Evolutionary conservation across 2,329 filamentous ascomycete species (phyloP).

Genomic region (Aspergillus sergii): DNA sequence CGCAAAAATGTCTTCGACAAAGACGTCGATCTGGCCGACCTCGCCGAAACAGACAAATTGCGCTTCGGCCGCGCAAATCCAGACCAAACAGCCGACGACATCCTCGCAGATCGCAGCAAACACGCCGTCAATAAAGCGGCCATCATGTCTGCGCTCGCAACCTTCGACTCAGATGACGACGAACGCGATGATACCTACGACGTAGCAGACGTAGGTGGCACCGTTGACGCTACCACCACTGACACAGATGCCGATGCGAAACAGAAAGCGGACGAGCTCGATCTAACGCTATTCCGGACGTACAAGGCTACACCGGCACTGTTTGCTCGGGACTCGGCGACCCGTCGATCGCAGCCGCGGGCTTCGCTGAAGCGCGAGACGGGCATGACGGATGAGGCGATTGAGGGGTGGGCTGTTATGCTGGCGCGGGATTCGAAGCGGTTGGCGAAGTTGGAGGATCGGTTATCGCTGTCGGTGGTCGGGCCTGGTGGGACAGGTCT

Average conservation of each 20-base stretch:
- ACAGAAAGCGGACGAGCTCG: slow-evolving; percentile 49
- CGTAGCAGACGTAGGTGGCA: slow-evolving; percentile 84
- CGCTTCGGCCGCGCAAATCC: slow-evolving; percentile 74
- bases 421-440: slow-evolving; percentile 71
- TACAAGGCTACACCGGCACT: slow-evolving; percentile 66
- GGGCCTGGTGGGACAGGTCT: slow-evolving; percentile 27
- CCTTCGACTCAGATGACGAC: slow-evolving; percentile 92
- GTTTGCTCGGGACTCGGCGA: slow-evolving; percentile 73
- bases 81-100: slow-evolving; percentile 68
- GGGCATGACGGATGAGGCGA: slow-evolving; percentile 87
- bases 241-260: slow-evolving; percentile 54
- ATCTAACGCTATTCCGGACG: slow-evolving; percentile 72
- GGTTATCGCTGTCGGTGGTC: slow-evolving; percentile 67
- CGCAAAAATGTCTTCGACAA: slow-evolving; percentile 78
- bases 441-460: slow-evolving; percentile 69
- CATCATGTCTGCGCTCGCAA: slow-evolving; percentile 82
- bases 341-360: slow-evolving; percentile 66
- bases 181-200: slow-evolving; percentile 98
- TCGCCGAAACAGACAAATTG: slow-evolving; percentile 71
- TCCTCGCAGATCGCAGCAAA: slow-evolving; percentile 65
- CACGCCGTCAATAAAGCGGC: slow-evolving; percentile 75
- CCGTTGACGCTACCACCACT: slow-evolving; percentile 65
- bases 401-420: slow-evolving; percentile 95
- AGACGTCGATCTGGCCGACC: slow-evolving; percentile 71
- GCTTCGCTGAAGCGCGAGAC: slow-evolving; percentile 71